A percentile compares a stretch with the other conserved stretches of the same genome.
These are phyloP conservation scores for Torrubiella hemipterigena DNA, from an alignment of 2,329 filamentous ascomycete genomes.

Conservation along the genomic window DNA sequence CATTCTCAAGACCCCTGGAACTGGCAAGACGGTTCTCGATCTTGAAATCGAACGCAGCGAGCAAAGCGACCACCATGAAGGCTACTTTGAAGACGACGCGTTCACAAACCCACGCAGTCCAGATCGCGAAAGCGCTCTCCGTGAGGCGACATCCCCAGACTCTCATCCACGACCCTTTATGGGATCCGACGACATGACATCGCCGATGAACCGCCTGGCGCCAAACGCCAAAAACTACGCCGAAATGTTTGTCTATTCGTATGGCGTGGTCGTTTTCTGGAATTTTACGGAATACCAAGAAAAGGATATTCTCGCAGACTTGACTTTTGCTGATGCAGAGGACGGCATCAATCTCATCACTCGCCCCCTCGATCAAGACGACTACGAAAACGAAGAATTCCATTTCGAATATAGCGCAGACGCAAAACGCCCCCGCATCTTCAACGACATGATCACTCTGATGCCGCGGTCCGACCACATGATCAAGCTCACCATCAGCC, in stretches of 20 bases:
- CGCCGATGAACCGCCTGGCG: slow-evolving; percentile 46
- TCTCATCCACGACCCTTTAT: slow-evolving; percentile 15
- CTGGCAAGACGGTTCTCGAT: slow-evolving; percentile 80
- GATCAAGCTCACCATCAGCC: slow-evolving; percentile 96
- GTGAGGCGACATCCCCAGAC: slow-evolving; percentile 18
- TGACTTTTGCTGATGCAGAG: slow-evolving; percentile 73
- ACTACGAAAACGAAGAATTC: slow-evolving; percentile 96
- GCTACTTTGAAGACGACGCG: slow-evolving; percentile 70
- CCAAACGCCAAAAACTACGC: slow-evolving; percentile 70
- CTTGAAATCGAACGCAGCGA: slow-evolving; percentile 95
- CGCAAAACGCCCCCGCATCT: slow-evolving; percentile 79
- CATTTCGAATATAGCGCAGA: slow-evolving; percentile 92
- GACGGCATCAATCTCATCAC: slow-evolving; percentile 57
- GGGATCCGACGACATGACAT: slow-evolving; percentile 28
- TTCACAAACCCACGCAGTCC: slow-evolving; percentile 27
- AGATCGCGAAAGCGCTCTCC: slow-evolving; percentile 14
- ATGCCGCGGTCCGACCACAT: slow-evolving; percentile 87
- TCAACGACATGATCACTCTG: slow-evolving; percentile 98
- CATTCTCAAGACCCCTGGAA: slow-evolving; percentile 79
- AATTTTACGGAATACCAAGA: slow-evolving; percentile 95
- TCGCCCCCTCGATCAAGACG: slow-evolving; percentile 70
- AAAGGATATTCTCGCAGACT: slow-evolving; percentile 87
- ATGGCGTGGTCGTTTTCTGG: slow-evolving; percentile 97
- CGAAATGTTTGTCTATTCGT: slow-evolving; percentile 95
- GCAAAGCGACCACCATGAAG: slow-evolving; percentile 76